phyloP scores from a whole-genome alignment of 805 yeast genomes.

The Kuraishia hungarica region DNA sequence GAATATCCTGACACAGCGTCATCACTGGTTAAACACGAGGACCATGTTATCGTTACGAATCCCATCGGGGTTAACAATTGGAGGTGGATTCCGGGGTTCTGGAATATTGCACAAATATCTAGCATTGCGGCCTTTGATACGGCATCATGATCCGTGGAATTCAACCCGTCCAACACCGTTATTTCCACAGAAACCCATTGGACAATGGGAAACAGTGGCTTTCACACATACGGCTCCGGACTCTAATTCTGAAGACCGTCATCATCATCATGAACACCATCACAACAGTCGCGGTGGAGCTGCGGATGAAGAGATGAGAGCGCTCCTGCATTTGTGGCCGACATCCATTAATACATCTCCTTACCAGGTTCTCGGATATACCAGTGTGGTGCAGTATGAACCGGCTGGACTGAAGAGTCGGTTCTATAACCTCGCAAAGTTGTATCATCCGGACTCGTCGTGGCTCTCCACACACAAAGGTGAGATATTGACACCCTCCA shows the following conservation, averaged over 20 bases:
- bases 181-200: not conserved
- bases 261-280: not conserved
- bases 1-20: no score
- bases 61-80: not conserved
- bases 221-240: not conserved
- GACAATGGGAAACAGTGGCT: not conserved
- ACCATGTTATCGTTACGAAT: not conserved
- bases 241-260: not conserved
- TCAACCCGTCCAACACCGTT: not conserved
- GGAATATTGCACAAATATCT: not conserved
- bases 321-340: not conserved
- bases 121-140: not conserved
- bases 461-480: conserved; percentile 5
- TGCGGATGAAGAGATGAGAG: not conserved
- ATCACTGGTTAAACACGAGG: not conserved
- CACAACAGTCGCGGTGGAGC: not conserved
- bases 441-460: conserved; percentile 74
- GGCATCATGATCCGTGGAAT: not conserved
- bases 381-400: not conserved
- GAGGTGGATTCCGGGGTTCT: not conserved
- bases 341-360: not conserved
- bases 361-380: not conserved
- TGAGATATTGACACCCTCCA: conserved; percentile 1
- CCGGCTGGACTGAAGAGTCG: conserved; percentile 29
- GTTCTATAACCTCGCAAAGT: conserved; percentile 56